phyloP scores from a whole-genome alignment of 140 eudicot genomes.

The Flaveria floridana region DNA sequence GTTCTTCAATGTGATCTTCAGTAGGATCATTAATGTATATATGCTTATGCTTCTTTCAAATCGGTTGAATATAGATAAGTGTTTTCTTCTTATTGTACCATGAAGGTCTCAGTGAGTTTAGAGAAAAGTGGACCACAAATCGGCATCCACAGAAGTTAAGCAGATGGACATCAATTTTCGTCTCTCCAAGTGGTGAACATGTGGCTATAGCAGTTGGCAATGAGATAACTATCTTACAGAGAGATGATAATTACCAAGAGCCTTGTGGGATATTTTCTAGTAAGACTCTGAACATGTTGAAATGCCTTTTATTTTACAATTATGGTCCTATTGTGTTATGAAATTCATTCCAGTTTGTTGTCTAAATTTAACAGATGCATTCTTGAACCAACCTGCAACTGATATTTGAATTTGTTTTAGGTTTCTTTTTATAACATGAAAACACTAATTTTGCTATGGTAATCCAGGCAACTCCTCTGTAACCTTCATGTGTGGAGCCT shows the following conservation, averaged over 20 bases:
- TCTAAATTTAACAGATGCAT: background rate
- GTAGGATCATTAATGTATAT: background rate
- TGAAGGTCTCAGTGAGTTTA: constrained; percentile 69
- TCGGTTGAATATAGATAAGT: background rate
- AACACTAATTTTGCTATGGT: constrained; percentile 26
- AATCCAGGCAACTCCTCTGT: constrained; percentile 51
- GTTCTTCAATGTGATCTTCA: constrained; percentile 12
- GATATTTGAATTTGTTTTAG: constrained; percentile 15
- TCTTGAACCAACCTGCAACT: constrained; percentile 8
- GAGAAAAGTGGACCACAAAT: constrained; percentile 66
- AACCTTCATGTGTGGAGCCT: constrained; percentile 62
- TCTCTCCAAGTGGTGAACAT: constrained; percentile 77
- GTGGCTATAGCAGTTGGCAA: constrained; percentile 82
- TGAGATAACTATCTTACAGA: constrained; percentile 66
- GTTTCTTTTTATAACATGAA: background rate
- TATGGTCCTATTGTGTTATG: constrained; percentile 9
- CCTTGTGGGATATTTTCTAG: constrained; percentile 73
- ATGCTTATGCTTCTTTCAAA: constrained; percentile 26
- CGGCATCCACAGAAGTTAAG: constrained; percentile 56
- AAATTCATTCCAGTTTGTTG: constrained; percentile 14
- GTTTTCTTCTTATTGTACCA: constrained; percentile 20
- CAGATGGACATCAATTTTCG: constrained; percentile 61
- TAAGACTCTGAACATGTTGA: constrained; percentile 41
- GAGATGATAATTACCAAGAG: constrained; percentile 70
- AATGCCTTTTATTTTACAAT: constrained; percentile 22